Evolutionary conservation across 1,139 yeast genomes (phyloP).

Genomic region (Pneumocystis carinii): DNA sequence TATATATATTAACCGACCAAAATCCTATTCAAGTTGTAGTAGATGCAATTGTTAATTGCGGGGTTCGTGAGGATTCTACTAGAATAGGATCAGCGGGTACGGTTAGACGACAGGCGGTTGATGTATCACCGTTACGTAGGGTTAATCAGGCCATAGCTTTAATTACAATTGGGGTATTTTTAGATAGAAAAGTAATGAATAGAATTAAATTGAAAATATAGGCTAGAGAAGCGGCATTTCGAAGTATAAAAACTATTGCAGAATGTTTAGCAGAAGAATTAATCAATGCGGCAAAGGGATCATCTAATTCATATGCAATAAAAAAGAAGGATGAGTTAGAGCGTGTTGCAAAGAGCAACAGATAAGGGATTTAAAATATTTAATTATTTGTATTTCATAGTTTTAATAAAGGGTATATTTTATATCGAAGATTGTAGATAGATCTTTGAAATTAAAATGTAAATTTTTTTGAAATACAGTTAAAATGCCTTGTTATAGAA

Average conservation of each 20-base stretch:
- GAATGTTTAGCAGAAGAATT: slow-evolving; percentile 99
- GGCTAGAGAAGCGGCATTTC: slow-evolving; percentile 98
- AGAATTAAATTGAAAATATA: slow-evolving; percentile 3
- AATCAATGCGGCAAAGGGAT: slow-evolving; percentile 99
- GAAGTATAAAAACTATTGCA: slow-evolving; percentile 99
- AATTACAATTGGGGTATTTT: slow-evolving; percentile 68
- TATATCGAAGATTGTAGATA: too few species aligned
- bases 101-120: slow-evolving; percentile 99
- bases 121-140: slow-evolving; percentile 99
- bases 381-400: background rate
- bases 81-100: slow-evolving; percentile 99
- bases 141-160: slow-evolving; percentile 98
- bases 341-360: slow-evolving; percentile 99
- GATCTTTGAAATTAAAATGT: too few species aligned
- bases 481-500: background rate
- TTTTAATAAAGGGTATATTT: background rate
- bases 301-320: slow-evolving; percentile 99
- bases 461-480: background rate
- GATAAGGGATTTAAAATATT: slow-evolving; percentile 39
- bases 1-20: slow-evolving; percentile 93
- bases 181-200: slow-evolving; percentile 20
- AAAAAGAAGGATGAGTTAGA: slow-evolving; percentile 99
- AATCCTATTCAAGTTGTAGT: slow-evolving; percentile 99
- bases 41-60: slow-evolving; percentile 99
- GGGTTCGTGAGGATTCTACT: slow-evolving; percentile 99